Evolutionary conservation across 1,139 yeast genomes (phyloP).

Genomic region (Taphrina confusa): DNA sequence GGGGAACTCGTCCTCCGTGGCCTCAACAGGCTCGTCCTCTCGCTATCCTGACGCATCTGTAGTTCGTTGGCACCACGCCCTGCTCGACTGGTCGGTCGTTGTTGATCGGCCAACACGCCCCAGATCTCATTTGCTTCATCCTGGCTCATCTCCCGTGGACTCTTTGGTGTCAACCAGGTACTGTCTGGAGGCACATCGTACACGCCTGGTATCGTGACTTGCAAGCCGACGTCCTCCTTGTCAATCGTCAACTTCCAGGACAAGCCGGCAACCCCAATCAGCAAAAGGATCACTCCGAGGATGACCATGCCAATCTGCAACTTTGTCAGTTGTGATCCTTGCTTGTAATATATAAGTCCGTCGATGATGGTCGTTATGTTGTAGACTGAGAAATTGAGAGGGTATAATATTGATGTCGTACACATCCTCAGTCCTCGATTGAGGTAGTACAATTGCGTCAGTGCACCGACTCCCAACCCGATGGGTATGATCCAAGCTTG

Average conservation of each 20-base stretch:
- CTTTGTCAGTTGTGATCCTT: slow-evolving; percentile 50
- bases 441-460: slow-evolving; percentile 69
- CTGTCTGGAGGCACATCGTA: slow-evolving; percentile 28
- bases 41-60: background rate
- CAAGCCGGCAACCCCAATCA: slow-evolving; percentile 58
- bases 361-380: slow-evolving; percentile 73
- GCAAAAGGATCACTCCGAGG: slow-evolving; percentile 55
- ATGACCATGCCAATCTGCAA: slow-evolving; percentile 52
- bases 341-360: slow-evolving; percentile 66
- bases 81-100: slow-evolving; percentile 1
- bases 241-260: slow-evolving; percentile 49
- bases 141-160: slow-evolving; percentile 14
- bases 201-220: slow-evolving; percentile 30
- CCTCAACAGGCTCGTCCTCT: slow-evolving; percentile 9
- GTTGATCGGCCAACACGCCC: slow-evolving; percentile 17
- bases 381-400: slow-evolving; percentile 81
- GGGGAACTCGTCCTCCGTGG: slow-evolving; percentile 13
- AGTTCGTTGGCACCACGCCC: background rate
- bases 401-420: slow-evolving; percentile 78
- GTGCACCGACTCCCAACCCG: slow-evolving; percentile 66
- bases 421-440: slow-evolving; percentile 72
- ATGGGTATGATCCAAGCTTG: slow-evolving; percentile 56
- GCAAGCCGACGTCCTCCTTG: slow-evolving; percentile 30
- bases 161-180: slow-evolving; percentile 28
- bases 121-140: slow-evolving; percentile 17